These are phyloP conservation scores for Curvularia spicifera DNA, from an alignment of 2,329 filamentous ascomycete species.

Conservation along the genomic window DNA sequence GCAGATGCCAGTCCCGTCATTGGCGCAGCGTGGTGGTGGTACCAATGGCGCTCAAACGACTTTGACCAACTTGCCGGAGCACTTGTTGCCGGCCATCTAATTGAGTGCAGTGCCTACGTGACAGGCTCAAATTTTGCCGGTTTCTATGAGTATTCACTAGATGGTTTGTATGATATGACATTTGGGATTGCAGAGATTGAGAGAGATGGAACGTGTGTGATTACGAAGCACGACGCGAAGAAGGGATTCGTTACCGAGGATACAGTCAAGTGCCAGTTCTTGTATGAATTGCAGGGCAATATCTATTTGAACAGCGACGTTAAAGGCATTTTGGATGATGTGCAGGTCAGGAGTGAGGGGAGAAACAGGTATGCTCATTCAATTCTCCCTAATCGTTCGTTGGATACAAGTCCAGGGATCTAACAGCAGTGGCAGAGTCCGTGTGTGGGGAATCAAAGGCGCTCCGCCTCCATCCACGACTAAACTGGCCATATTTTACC, in stretches of 20 bases:
- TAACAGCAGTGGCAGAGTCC: not conserved
- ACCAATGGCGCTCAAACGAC: not conserved
- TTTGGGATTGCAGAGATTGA: constrained; percentile 60
- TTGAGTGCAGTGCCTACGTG: constrained; percentile 58
- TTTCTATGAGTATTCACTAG: constrained; percentile 54
- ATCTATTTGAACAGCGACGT: constrained; percentile 56
- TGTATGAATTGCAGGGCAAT: constrained; percentile 58
- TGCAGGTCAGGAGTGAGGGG: constrained; percentile 40
- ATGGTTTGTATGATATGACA: constrained; percentile 53
- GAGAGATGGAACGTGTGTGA: constrained; percentile 53
- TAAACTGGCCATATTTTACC: not conserved
- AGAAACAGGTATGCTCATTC: not conserved
- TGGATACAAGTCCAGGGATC: not conserved
- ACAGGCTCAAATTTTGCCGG: constrained; percentile 64
- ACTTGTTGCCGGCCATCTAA: constrained; percentile 29
- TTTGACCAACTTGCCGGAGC: not conserved
- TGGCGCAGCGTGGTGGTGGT: not conserved
- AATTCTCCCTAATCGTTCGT: not conserved
- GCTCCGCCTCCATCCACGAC: not conserved
- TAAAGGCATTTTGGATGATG: constrained; percentile 48
- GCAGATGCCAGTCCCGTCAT: not conserved
- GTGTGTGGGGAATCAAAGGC: not conserved
- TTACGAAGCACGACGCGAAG: constrained; percentile 57
- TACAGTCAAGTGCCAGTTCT: constrained; percentile 50
- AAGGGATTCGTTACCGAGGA: constrained; percentile 49